Base-by-base conservation (phyloP, 2,329 filamentous ascomycete genomes). In the Cordyceps javanica region DNA sequence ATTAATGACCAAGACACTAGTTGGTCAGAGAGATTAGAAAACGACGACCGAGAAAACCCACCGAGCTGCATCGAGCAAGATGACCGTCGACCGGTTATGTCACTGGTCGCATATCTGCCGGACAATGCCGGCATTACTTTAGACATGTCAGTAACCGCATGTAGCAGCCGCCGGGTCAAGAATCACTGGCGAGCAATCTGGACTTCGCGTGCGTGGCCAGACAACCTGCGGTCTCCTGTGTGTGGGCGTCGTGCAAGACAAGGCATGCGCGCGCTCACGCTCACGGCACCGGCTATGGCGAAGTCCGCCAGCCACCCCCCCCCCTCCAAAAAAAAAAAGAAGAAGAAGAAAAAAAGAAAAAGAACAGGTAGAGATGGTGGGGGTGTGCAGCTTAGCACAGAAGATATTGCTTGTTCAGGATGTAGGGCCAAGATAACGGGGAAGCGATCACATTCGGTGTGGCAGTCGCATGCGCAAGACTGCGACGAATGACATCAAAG, bases 261-360 rank as follows among this genome's bases (percentile, higher is more conserved):
- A 42, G 38, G 10, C 11, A 19, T 19, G n/a, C n/a, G 21, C 3
- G 23, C 28, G 45, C 16, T 32, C 14, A n/a, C 13, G 14, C 39
- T 19, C 23, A 38, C 11, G n/a, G 19, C 13, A 11, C 26, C 26
- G 21, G 5, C 23, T 34, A 34, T 41, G n/a, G 53, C 53, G 53
- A 55, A 55, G 53, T 55, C 53, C 53, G 53, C 30, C 41, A 48
- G 53, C 53, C 53, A 55, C 41, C n/a, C n/a, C n/a, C n/a, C n/a
- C n/a, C n/a, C n/a, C n/a, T n/a, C n/a, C n/a, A n/a, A n/a, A n/a
- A n/a, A n/a, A n/a, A n/a, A n/a, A 55, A 19, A 45, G 2, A 28
- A 6, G 1, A 28, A 50, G n/a, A 50, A 9, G 21, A 25, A n/a
- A 10, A 28, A 39, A 51, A n/a, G 46, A 49, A 41, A 16, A 42